Conservation (phyloP, 768 basidiomycete genomes). For the Tricholoma saponaceum region DNA sequence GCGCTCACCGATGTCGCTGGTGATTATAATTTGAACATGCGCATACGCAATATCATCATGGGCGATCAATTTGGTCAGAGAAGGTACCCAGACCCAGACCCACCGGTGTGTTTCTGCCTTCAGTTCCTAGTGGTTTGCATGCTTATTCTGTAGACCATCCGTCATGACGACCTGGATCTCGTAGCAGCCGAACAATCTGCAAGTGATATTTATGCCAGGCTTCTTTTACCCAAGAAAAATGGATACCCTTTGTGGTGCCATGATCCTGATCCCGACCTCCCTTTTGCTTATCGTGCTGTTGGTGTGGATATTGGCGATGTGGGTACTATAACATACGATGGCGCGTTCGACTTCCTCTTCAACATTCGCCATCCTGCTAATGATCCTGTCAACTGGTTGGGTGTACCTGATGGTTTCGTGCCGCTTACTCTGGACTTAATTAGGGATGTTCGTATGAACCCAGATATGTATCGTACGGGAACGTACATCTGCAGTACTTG, state of each 20-base stretch:
- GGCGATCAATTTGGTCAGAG: neutral
- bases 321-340: constrained; percentile 17
- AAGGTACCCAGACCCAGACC: neutral
- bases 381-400: constrained; percentile 13
- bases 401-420: constrained; percentile 14
- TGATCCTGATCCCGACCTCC: constrained; percentile 19
- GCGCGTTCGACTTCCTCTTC: constrained; percentile 18
- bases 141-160: neutral
- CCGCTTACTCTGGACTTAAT: neutral
- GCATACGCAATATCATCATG: neutral
- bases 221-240: constrained; percentile 16
- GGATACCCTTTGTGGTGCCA: constrained; percentile 31
- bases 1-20: neutral
- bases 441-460: neutral
- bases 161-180: neutral
- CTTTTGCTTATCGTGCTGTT: constrained; percentile 15
- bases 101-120: neutral
- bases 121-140: neutral
- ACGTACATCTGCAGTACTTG: neutral
- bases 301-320: constrained; percentile 21
- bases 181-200: neutral
- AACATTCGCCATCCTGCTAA: constrained; percentile 13
- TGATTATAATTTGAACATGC: neutral
- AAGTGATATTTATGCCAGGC: constrained; percentile 5
- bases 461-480: neutral